Evolutionary conservation across 176 grass and related monocot species (phyloP).

Genomic region (Pontederia crassipes): DNA sequence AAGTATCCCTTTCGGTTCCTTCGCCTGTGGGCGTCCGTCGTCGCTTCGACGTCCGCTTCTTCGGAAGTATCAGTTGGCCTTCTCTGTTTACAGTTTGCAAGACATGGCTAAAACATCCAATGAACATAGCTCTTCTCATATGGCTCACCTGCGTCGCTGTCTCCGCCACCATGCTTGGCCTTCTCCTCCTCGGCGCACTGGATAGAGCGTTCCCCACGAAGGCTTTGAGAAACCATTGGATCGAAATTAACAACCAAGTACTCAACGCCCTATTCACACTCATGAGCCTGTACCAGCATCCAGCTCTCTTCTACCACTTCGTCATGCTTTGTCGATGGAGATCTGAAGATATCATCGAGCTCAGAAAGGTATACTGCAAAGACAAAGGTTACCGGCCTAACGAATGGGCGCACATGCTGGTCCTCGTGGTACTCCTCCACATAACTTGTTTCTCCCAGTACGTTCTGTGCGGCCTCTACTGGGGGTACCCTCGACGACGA

Average conservation of each 20-base stretch:
- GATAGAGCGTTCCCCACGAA: constrained; percentile 1
- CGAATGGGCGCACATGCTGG: constrained; percentile 1
- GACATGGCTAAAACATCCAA: neutral
- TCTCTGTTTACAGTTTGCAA: neutral
- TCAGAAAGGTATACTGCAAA: constrained; percentile 14
- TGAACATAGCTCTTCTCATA: constrained; percentile 7
- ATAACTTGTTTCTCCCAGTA: constrained; percentile 13
- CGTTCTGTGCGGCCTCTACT: constrained; percentile 5
- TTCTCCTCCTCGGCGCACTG: neutral
- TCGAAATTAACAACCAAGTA: constrained; percentile 12
- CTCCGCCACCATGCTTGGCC: neutral
- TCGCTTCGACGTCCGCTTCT: neutral
- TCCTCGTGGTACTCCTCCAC: constrained; percentile 3
- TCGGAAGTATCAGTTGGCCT: neutral
- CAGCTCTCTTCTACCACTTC: neutral
- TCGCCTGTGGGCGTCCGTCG: neutral
- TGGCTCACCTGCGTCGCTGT: constrained; percentile 8
- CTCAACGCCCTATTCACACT: constrained; percentile 16
- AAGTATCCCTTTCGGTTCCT: neutral
- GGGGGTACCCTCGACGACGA: neutral
- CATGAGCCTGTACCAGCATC: constrained; percentile 13
- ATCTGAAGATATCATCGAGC: neutral
- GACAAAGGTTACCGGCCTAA: neutral
- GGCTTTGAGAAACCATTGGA: neutral
- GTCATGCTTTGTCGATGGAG: constrained; percentile 7